These are phyloP conservation scores for Podaxis pistillaris DNA, from an alignment of 768 basidiomycete genomes.

Conservation along the genomic window DNA sequence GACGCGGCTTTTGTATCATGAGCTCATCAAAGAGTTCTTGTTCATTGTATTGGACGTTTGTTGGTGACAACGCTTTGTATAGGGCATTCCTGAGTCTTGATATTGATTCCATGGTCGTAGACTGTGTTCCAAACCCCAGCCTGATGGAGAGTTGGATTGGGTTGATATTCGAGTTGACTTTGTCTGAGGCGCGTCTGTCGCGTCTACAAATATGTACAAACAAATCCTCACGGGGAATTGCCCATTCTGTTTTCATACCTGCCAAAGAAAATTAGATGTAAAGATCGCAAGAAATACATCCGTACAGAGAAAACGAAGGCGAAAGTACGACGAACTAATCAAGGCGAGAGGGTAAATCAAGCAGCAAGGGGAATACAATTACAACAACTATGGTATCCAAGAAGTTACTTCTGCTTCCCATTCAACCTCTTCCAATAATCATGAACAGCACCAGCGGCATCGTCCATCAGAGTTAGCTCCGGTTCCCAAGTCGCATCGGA, in stretches of 20 bases:
- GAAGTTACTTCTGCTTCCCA: background rate
- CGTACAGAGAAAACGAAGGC: background rate
- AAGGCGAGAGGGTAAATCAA: background rate
- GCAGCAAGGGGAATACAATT: background rate
- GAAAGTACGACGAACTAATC: background rate
- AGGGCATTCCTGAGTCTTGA: slow-evolving; percentile 55
- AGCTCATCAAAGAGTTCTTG: slow-evolving; percentile 77
- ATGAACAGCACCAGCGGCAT: slow-evolving; percentile 44
- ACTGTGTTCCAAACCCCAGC: background rate
- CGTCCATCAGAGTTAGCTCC: slow-evolving; percentile 40
- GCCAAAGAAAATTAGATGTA: background rate
- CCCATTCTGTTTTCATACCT: background rate
- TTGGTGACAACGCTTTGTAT: slow-evolving; percentile 42
- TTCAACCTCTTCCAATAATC: slow-evolving; percentile 33
- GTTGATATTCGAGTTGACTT: slow-evolving; percentile 5
- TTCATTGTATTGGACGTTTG: slow-evolving; percentile 50
- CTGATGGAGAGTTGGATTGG: slow-evolving; percentile 5
- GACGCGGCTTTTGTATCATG: slow-evolving; percentile 60
- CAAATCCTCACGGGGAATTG: background rate
- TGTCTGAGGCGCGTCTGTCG: slow-evolving; percentile 3
- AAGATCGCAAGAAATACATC: background rate
- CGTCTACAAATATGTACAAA: slow-evolving; percentile 11
- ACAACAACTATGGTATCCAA: background rate
- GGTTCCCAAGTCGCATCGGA: slow-evolving; percentile 61
- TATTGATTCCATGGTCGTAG: slow-evolving; percentile 53